Evolutionary conservation across 768 basidiomycete genomes (phyloP), one percentile per base, ranked within the genome.

Genomic region (Porpolomopsis calyptriformis): DNA sequence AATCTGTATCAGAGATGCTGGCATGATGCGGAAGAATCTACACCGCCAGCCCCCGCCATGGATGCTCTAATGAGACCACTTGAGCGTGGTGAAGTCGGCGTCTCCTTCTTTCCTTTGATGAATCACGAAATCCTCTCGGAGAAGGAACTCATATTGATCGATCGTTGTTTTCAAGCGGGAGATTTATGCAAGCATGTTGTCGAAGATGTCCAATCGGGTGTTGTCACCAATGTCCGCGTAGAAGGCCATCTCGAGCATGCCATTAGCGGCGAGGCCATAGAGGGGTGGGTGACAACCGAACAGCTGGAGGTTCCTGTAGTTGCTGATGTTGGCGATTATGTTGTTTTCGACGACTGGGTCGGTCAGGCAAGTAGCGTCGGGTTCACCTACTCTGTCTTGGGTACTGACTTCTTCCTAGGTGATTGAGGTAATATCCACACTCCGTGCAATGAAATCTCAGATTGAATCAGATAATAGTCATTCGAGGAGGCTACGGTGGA

Each of bases 401-500:
- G 49, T 38, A 47, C 56, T 37, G 52, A 45, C 45, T 40, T 23
- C 52, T 45, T 23, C 50, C 26, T 49, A 86, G 81, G 73, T 90
- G 35, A 76, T 88, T 45, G 87, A 90, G 76, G 86, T 89, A 59
- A 51, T 73, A 27, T 39, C 51, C 20, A 35, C 35, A 48, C 25
- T 31, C 24, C 49, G n/a, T 52, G 16, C 25, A 20, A 19, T 43
- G 43, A 47, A 51, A 20, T 51, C 38, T 51, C 47, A 46, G 42
- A 43, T 48, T 8, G 12, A 40, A 47, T 42, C 43, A 41, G 38
- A 14, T 49, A 8, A 18, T 52, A 90, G 90, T 72, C 90, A 46
- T 91, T 84, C 52, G 89, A 92, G 54, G 87, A 91, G 66, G 77
- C 80, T 16, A 68, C 83, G 33, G 72, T 89, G 16, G 78, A 90